Evolutionary conservation across 78 protist genomes (phyloP).

Genomic region (Monosiga brevicollis): DNA sequence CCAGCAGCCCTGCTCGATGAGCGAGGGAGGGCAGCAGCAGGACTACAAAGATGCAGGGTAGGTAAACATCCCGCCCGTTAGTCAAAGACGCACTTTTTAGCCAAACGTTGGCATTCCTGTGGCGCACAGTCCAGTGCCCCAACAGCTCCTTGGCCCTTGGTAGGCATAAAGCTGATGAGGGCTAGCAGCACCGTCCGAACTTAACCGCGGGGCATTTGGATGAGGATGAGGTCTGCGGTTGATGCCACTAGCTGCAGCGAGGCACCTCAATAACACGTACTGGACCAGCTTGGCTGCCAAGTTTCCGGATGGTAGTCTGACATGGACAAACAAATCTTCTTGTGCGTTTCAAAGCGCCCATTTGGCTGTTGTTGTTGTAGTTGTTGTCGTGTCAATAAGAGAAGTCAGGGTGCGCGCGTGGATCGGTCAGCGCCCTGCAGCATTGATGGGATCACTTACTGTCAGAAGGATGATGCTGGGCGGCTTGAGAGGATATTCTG

Average conservation of each 20-base stretch:
- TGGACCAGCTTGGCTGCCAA: conserved; percentile 92
- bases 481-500: conserved; percentile 84
- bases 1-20: too few species aligned
- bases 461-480: conserved; percentile 73
- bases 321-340: conserved; percentile 77
- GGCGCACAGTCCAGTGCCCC: conserved; percentile 73
- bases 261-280: too few species aligned
- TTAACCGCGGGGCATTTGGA: not conserved
- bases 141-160: conserved; percentile 70
- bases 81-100: not conserved
- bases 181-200: conserved; percentile 75
- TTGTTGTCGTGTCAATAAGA: too few species aligned
- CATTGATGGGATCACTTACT: conserved; percentile 37
- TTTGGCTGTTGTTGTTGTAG: too few species aligned
- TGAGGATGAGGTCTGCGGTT: not conserved
- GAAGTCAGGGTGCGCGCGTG: not conserved
- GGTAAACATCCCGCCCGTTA: too few species aligned
- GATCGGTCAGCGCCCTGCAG: too few species aligned
- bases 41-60: too few species aligned
- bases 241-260: too few species aligned
- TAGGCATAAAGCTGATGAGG: conserved; percentile 69
- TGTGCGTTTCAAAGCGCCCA: conserved; percentile 76
- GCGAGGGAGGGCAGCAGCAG: too few species aligned
- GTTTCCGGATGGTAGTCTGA: conserved; percentile 85
- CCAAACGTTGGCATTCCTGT: not conserved